Evolutionary conservation across 148 eudicot genomes (phyloP).

Genomic region (Mesembryanthemum crystallinum): DNA sequence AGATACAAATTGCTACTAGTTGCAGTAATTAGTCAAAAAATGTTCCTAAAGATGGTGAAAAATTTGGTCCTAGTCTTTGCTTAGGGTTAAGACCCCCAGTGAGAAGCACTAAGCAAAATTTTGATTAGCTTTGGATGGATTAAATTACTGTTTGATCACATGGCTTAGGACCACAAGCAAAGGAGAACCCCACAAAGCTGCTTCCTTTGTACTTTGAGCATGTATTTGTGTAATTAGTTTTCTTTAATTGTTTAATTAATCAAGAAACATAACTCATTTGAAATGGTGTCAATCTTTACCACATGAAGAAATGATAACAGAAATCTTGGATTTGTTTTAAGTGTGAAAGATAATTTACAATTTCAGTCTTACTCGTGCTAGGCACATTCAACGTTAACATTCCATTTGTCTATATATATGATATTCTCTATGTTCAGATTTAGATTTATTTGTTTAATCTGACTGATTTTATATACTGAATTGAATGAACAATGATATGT

Average conservation of each 20-base stretch:
- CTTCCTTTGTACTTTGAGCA: slow-evolving; percentile 8
- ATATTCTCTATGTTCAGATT: no score
- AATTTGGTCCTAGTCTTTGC: neutral
- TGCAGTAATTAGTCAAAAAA: neutral
- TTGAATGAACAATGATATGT: no score
- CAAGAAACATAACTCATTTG: neutral
- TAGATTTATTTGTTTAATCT: no score
- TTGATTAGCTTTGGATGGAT: slow-evolving; percentile 10
- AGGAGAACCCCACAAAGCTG: slow-evolving; percentile 4
- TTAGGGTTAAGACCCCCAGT: slow-evolving; percentile 11
- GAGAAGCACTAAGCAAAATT: slow-evolving; percentile 11
- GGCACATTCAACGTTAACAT: no score
- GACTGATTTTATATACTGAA: no score
- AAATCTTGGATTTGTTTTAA: neutral
- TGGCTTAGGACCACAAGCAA: slow-evolving; percentile 16
- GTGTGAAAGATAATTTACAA: no score
- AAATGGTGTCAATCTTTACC: neutral
- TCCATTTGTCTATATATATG: no score
- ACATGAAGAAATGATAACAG: neutral
- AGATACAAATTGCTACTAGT: neutral
- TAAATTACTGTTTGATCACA: slow-evolving; percentile 22
- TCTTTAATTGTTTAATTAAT: neutral
- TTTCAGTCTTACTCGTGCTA: no score
- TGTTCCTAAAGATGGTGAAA: neutral
- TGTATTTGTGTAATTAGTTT: neutral